phyloP scores from a whole-genome alignment of 495 filamentous ascomycete species.

The Hypomontagnella submonticulosa region DNA sequence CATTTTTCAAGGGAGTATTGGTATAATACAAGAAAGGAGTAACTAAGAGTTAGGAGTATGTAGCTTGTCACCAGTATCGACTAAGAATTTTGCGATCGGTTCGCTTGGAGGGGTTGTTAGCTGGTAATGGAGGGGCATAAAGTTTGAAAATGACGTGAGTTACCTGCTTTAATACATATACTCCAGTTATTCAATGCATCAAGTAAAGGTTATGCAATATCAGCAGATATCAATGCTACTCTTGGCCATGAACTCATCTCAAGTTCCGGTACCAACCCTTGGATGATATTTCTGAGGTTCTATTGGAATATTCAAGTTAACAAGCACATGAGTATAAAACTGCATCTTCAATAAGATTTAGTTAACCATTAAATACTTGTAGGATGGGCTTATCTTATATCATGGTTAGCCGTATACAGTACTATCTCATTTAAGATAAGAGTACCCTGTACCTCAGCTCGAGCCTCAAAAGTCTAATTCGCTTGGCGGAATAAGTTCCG shows the following conservation, averaged over 20 bases:
- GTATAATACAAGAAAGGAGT: background rate
- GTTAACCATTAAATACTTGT: too few species aligned
- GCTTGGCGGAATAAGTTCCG: conserved; percentile 35
- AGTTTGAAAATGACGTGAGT: conserved; percentile 27
- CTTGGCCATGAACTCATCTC: background rate
- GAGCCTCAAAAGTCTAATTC: conserved; percentile 30
- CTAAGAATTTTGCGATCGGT: conserved; percentile 22
- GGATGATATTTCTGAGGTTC: background rate
- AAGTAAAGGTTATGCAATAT: conserved; percentile 4
- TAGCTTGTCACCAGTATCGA: background rate
- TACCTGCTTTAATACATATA: background rate
- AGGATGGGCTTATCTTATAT: too few species aligned
- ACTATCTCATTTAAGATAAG: conserved; percentile 11
- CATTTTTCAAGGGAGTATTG: conserved; percentile 59
- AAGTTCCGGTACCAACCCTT: background rate
- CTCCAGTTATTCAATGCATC: background rate
- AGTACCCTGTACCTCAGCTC: conserved; percentile 4
- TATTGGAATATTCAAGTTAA: too few species aligned
- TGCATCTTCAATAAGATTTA: too few species aligned
- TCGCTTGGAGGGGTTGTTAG: conserved; percentile 25
- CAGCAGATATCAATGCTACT: background rate
- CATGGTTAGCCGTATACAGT: background rate
- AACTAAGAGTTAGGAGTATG: conserved; percentile 3
- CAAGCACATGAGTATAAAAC: too few species aligned
- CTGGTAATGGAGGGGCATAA: conserved; percentile 40